Evolutionary conservation across 1,139 yeast genomes (phyloP).

Genomic region (Lodderomyces metapsilosis): DNA sequence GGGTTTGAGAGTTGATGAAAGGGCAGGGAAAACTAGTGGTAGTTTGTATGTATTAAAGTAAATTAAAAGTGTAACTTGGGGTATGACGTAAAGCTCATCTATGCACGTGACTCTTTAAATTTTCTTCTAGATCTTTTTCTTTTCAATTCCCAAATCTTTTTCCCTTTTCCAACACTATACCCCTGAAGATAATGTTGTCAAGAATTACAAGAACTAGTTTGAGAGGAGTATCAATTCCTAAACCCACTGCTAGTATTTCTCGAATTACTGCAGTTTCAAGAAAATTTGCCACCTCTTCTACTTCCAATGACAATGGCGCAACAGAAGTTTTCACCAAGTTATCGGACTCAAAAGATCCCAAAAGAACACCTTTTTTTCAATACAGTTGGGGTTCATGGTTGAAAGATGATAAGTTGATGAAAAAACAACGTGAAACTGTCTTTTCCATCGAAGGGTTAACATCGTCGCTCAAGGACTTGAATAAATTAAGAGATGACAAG

Average conservation of each 20-base stretch:
- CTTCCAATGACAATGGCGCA: conserved; percentile 14
- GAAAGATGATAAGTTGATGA: conserved; percentile 69
- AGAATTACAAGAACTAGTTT: conserved; percentile 7
- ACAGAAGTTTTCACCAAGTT: conserved; percentile 49
- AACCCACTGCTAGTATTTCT: not conserved
- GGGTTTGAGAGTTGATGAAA: conserved; percentile 8
- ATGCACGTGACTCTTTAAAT: not conserved
- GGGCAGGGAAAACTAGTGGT: not conserved
- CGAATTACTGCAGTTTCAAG: not conserved
- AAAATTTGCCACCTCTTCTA: conserved; percentile 1
- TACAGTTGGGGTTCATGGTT: conserved; percentile 97
- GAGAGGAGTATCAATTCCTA: conserved; percentile 2
- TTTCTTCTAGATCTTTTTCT: not conserved
- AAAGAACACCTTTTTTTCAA: conserved; percentile 73
- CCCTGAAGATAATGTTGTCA: no score
- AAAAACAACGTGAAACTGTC: conserved; percentile 72
- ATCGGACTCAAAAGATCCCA: conserved; percentile 63
- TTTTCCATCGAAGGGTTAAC: conserved; percentile 80
- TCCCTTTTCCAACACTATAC: no score
- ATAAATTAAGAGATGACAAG: conserved; percentile 20
- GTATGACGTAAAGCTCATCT: not conserved
- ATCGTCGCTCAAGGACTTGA: conserved; percentile 43
- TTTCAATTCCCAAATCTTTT: not conserved
- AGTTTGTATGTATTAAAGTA: no score
- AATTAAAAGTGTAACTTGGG: not conserved